Evolutionary conservation across 1,139 yeast genomes (phyloP), one percentile per base, ranked within the genome.

Genomic region (Lodderomyces beijingensis): DNA sequence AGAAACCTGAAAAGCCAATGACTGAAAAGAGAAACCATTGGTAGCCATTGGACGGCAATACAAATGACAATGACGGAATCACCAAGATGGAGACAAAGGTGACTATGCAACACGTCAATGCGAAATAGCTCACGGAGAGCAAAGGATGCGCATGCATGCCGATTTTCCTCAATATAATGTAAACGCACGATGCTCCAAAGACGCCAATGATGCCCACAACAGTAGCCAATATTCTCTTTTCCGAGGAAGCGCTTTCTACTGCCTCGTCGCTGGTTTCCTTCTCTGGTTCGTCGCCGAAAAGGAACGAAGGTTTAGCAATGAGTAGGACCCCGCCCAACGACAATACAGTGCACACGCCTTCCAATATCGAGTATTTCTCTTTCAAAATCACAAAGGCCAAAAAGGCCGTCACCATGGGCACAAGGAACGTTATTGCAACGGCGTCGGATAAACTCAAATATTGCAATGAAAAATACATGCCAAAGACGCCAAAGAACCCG

Each of bases 81-180:
- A 68, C 45, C 1, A 75, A 25, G n/a, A 83, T 64, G 9, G 79
- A 72, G 5, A 65, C 34, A n/a, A 74, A 59, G 1, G 88, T 70
- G 1, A 81, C 67, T 3, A 80, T 45, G 14, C 75, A 62, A 12
- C 85, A 73, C 37, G 74, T 63, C 27, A 79, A 58, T 0, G 95
- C 77, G 58, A 82, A 86, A 51, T 81, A 82, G 39, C 86, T 74
- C 3, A 87, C 95, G 10, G 87, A 78, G 25, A 87, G 56, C 20
- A 87, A 63, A 0, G 96, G 88, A 54, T 87, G 95, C 5, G 88
- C 91, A 27, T 74, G 60, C 42, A 71, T 74, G 14, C 95, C 95
- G 27, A 88, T 83, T 44, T 74, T 77, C 25, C 95, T 63, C 36
- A 88, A 73, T 7, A 80, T 62, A 28, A 87, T 79, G 60, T 79